A percentile compares a stretch with the other conserved stretches of the same genome.
These are phyloP conservation scores for Nelumbo lutea DNA, from an alignment of 164 flowering plant genomes.

Conservation along the genomic window DNA sequence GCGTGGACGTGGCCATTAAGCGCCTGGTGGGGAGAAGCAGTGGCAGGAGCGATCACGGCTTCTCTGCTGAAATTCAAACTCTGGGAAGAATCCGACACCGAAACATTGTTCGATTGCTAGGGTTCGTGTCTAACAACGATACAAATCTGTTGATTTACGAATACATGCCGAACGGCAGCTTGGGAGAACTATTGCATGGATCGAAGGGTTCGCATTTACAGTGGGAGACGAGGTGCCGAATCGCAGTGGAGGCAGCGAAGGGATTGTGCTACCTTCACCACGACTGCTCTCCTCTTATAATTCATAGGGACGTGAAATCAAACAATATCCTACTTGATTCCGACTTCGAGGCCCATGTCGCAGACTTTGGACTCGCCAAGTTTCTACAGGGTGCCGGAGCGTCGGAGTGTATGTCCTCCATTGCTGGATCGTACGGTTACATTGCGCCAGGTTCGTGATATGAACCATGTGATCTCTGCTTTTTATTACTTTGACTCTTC, in stretches of 20 bases:
- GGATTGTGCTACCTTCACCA: slow-evolving; percentile 92
- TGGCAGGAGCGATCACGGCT: slow-evolving; percentile 62
- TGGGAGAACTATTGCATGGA: slow-evolving; percentile 82
- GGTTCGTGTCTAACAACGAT: slow-evolving; percentile 78
- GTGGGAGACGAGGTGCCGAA: slow-evolving; percentile 71
- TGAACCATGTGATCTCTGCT: background rate
- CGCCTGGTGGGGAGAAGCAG: slow-evolving; percentile 42
- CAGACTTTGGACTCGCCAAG: slow-evolving; percentile 96
- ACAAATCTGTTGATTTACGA: slow-evolving; percentile 75
- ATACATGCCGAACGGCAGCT: slow-evolving; percentile 93
- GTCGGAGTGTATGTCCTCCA: slow-evolving; percentile 88
- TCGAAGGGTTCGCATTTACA: slow-evolving; percentile 68
- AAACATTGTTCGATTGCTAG: slow-evolving; percentile 73
- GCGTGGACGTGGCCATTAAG: slow-evolving; percentile 74
- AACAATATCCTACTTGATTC: slow-evolving; percentile 81
- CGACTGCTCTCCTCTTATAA: slow-evolving; percentile 80
- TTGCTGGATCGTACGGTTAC: slow-evolving; percentile 97
- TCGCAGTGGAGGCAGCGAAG: slow-evolving; percentile 79
- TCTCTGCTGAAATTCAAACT: slow-evolving; percentile 85
- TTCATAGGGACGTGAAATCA: slow-evolving; percentile 88
- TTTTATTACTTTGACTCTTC: background rate
- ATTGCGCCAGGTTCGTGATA: slow-evolving; percentile 77
- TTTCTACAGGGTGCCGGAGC: slow-evolving; percentile 69
- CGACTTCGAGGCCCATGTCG: slow-evolving; percentile 85
- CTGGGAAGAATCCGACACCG: slow-evolving; percentile 83